Evolutionary conservation across 768 basidiomycete genomes (phyloP), one percentile per base, ranked within the genome.

Genomic region (Lentinula sp.): DNA sequence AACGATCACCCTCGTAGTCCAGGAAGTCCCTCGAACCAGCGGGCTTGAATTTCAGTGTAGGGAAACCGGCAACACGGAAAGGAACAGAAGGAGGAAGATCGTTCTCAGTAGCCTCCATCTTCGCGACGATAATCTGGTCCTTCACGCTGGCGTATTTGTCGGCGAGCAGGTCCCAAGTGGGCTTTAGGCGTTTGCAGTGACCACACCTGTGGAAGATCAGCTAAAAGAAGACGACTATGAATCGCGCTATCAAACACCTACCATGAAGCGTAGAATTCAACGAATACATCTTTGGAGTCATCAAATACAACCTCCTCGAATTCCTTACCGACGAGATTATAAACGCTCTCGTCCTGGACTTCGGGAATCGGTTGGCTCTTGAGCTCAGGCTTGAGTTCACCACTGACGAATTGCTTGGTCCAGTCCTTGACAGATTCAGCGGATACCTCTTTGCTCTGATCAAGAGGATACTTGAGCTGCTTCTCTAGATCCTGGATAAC

Each of bases 191-290:
- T 78, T 97, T 97, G 88, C 94, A 95, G 83, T 95, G 93, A 48
- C 91, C 91, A 69, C 91, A 93, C 88, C 88, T 90, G 66, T 0
- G 28, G 53, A n/a, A 6, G 23, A 23, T 16, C 5, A 39, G 23
- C 48, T 63, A 58, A 61, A 10, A 32, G 4, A 18, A 16, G 32
- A 57, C 45, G 62, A 18, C 58, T n/a, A 41, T 20, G 20, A 9
- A 0, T 45, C 9, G 41, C 33, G 35, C 50, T 35, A 8, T 15
- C 7, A 63, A 63, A 64, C 39, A 74, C 87, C 48, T 73, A 95
- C 97, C 97, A 99, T 53, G 93, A 85, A 52, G 97, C 97, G 68
- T 92, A 98, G 76, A 99, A 95, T 76, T 98, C 96, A 65, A 98
- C 80, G 68, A 99, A 94, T 68, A 98, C 88, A 71, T 98, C 95